Evolutionary conservation across 768 basidiomycete genomes (phyloP).

Genomic region (Lanmaoa pseudosensibilis): DNA sequence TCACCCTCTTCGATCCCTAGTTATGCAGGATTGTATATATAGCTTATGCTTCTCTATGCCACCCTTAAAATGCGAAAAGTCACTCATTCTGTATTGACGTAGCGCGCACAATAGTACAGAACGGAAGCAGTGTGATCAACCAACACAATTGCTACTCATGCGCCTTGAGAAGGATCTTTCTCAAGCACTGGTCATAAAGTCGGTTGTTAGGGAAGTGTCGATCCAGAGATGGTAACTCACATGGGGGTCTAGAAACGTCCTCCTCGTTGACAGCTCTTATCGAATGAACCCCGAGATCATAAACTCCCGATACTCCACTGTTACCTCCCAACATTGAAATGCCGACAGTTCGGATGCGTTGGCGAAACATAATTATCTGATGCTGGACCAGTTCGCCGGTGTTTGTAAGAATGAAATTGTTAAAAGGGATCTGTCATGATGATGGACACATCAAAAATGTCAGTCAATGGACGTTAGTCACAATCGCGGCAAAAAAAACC

Average conservation of each 20-base stretch:
- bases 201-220: not conserved
- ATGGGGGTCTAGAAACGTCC: conserved; percentile 41
- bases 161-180: conserved; percentile 26
- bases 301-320: conserved; percentile 68
- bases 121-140: not conserved
- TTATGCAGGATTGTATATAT: conserved; percentile 24
- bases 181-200: conserved; percentile 19
- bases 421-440: conserved; percentile 72
- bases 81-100: conserved; percentile 4
- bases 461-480: not conserved
- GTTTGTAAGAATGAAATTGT: conserved; percentile 72
- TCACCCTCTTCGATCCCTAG: conserved; percentile 5
- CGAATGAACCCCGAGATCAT: conserved; percentile 80
- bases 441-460: not conserved
- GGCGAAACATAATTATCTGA: conserved; percentile 74
- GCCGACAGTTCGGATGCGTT: conserved; percentile 77
- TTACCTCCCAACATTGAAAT: conserved; percentile 88
- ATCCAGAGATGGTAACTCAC: conserved; percentile 23
- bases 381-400: conserved; percentile 66
- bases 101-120: not conserved
- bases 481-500: not conserved
- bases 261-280: conserved; percentile 82
- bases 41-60: conserved; percentile 15
- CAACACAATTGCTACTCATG: conserved; percentile 13
- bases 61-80: conserved; percentile 1